Base-by-base conservation (phyloP, 768 basidiomycete species). In the Galerina sulciceps region DNA sequence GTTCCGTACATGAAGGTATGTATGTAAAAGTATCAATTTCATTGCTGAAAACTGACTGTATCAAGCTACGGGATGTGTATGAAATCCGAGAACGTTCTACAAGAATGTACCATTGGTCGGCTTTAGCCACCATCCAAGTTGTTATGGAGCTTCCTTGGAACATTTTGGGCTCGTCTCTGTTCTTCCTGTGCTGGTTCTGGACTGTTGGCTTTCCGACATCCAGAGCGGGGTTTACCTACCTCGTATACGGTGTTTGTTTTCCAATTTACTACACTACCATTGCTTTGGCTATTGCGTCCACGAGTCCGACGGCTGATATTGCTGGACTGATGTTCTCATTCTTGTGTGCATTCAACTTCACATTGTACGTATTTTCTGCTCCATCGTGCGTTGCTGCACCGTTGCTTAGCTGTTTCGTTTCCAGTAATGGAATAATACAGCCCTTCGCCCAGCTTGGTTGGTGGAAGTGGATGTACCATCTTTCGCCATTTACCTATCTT, bases 141-240 rank as follows among this genome's bases (percentile, higher is more conserved):
- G 59, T 85, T 2, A 78, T 80, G 8, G 88, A 89, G 60, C 60
- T 88, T 3, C 87, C 87, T 0, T 88, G 85, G 84, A 88, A 88
- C 60, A 82, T 88, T 15, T 13, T 86, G 1, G 84, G 84, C 22
- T 83, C 87, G 0, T 76, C 80, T 0, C 46, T 90, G 6, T 86
- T 85, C 77, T 91, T 85, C 76, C 65, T 86, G 18, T 87, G 84
- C 67, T 91, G 88, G 88, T 91, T 81, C 69, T 90, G 85, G 85
- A 87, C 87, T 1, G 85, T 89, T 20, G 88, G 85, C 1, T 85
- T 85, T 67, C 76, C 76, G 2, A 75, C 65, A 4, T 76, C 79
- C 11, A 76, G 87, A 40, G 86, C 75, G 1, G 88, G 79, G 3
- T 88, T 81, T 70, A 85, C 83, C 1, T 88, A 82, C 69, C 76